Evolutionary conservation across 2,329 filamentous ascomycete species (phyloP), one percentile per base, ranked within the genome.

Genomic region (Cyphellophora attinorum): DNA sequence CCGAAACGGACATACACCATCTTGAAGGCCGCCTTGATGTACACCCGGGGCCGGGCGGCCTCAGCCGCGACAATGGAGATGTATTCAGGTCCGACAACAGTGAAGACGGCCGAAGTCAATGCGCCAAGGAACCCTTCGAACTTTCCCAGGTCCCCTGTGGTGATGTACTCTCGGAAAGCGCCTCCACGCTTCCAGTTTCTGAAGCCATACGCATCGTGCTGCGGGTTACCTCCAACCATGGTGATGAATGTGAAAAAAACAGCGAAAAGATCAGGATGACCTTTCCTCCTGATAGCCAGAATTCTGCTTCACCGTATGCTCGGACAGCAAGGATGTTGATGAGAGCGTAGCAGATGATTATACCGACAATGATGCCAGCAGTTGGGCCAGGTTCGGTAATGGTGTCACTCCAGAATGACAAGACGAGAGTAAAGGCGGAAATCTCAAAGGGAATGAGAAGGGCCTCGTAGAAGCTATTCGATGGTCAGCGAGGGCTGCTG

Each of bases 251-350:
- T 64, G 33, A 70, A 57, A 71, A 46, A 42, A 72, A 62, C 27
- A 72, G 51, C 0, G 65, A 67, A 27, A 71, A 44, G 38, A 70
- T 68, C 4, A 64, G 65, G 5, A 58, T 57, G 25, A 72, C 54
- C 45, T 72, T 71, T 45, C 70, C 52, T 3, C 64, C 58, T 14
- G 65, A 65, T 38, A 71, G 70, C 19, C 55, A 53, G 50, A 69
- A 70, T 33, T 57, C 48, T 19, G 76, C 69, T 47, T 46, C 46
- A 27, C 47, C 46, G 36, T 47, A 49, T 27, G 47, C 42, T 16
- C 40, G 32, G 11, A 85, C 79, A 1, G 76, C 77, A 40, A 85
- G 61, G 27, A 85, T 50, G 47, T 88, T 88, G 56, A 86, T 25
- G 21, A 11, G 19, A 49, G 48, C 50, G 45, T 61, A 64, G 13